Evolutionary conservation across 1,139 yeast genomes (phyloP).

Genomic region (Protomyces inundatus): DNA sequence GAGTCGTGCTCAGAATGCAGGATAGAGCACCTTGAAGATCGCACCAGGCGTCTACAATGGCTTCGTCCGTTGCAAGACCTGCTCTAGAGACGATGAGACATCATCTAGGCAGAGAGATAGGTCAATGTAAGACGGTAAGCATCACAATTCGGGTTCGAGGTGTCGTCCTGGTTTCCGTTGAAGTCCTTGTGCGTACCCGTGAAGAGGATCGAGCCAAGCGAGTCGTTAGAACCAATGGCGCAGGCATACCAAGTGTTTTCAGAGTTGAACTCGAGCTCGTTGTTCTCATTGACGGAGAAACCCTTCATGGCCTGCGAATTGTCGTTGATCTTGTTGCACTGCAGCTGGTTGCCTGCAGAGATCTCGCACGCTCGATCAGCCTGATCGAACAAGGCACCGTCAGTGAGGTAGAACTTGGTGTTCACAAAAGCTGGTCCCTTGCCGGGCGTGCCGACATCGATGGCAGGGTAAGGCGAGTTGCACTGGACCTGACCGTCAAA

Average conservation of each 20-base stretch:
- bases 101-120: neutral
- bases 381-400: neutral
- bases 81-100: too few species aligned
- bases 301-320: neutral
- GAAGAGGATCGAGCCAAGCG: neutral
- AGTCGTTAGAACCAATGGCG: neutral
- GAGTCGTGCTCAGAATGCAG: too few species aligned
- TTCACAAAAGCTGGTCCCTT: neutral
- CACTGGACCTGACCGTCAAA: neutral
- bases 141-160: neutral
- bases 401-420: neutral
- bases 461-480: conserved; percentile 1
- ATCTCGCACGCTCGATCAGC: neutral
- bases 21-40: too few species aligned
- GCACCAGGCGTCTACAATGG: too few species aligned
- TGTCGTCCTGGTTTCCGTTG: neutral
- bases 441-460: neutral
- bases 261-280: neutral
- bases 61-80: too few species aligned
- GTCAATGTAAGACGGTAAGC: neutral
- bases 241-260: neutral
- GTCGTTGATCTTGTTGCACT: neutral
- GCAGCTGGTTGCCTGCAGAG: neutral
- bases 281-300: neutral
- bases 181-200: neutral